Percentiles rank a stretch among this genome's conserved stretches.
Conservation (phyloP, 108 stramenopile species). For the Chaetoceros tenuissimus region DNA sequence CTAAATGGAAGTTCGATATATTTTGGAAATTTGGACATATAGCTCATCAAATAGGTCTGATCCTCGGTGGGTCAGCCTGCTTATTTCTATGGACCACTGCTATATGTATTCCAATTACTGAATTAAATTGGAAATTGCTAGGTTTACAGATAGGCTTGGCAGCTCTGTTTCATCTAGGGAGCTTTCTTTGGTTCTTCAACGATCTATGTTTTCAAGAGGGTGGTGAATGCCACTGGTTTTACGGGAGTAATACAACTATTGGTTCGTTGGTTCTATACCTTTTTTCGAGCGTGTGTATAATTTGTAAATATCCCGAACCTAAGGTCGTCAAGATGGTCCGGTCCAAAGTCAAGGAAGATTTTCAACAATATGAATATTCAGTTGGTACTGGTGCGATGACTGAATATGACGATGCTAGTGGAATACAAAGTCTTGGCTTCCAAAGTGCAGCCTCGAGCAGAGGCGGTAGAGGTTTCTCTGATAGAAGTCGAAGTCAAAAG, state of each 20-base stretch:
- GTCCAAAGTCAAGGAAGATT: no score
- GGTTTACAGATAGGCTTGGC: conserved; percentile 53
- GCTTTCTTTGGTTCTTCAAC: conserved; percentile 55
- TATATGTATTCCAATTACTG: conserved; percentile 51
- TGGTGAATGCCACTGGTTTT: conserved; percentile 33
- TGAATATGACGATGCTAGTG: no score
- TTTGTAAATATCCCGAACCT: conserved; percentile 41
- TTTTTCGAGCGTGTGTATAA: conserved; percentile 24
- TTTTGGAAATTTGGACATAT: conserved; percentile 41
- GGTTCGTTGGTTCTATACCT: conserved; percentile 37
- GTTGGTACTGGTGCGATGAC: no score
- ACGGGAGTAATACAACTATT: conserved; percentile 50
- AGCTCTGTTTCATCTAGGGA: conserved; percentile 29
- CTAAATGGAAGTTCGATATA: conserved; percentile 35
- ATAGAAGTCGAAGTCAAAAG: no score
- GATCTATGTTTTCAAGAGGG: conserved; percentile 31
- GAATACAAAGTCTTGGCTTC: no score
- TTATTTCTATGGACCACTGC: conserved; percentile 56
- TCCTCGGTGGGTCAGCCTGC: conserved; percentile 55
- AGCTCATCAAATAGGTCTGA: no score
- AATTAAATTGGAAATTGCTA: conserved; percentile 51
- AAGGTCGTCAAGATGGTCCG: no score
- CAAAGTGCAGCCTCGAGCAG: no score
- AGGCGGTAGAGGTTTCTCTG: no score
- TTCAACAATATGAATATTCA: no score